These are phyloP conservation scores for Hygrocybe punicea DNA, from an alignment of 768 basidiomycete species.

Conservation along the genomic window DNA sequence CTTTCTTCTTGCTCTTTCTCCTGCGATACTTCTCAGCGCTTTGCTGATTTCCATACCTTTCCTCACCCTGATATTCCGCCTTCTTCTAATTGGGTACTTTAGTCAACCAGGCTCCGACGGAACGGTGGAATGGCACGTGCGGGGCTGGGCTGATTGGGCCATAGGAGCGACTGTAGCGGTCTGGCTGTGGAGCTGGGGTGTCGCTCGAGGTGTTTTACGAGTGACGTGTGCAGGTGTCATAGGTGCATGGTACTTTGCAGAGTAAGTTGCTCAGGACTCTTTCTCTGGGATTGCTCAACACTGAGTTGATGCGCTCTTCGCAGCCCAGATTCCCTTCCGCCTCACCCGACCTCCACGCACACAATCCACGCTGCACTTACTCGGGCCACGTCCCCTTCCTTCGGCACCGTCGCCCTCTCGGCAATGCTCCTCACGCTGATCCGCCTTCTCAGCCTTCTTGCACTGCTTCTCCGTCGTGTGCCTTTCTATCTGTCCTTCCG, in stretches of 20 bases:
- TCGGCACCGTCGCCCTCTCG: constrained; percentile 76
- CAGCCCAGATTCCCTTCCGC: constrained; percentile 38
- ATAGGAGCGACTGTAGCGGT: constrained; percentile 52
- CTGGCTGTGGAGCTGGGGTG: constrained; percentile 76
- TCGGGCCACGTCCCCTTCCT: constrained; percentile 75
- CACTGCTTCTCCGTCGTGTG: constrained; percentile 50
- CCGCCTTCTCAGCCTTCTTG: constrained; percentile 53
- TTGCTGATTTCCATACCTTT: constrained; percentile 77
- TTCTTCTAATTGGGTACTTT: constrained; percentile 66
- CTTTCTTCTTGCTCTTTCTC: constrained; percentile 71
- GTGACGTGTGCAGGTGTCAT: constrained; percentile 79
- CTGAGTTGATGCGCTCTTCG: not conserved
- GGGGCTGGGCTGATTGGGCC: constrained; percentile 42
- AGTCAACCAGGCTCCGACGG: constrained; percentile 19
- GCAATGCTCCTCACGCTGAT: constrained; percentile 72
- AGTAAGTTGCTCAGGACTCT: constrained; percentile 34
- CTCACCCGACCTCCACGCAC: constrained; percentile 60
- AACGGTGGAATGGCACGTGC: constrained; percentile 41
- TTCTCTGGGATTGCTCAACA: constrained; percentile 7
- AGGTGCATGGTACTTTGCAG: constrained; percentile 86
- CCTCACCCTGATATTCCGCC: constrained; percentile 70
- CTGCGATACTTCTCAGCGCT: constrained; percentile 61
- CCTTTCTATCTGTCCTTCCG: constrained; percentile 53
- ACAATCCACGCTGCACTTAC: constrained; percentile 73
- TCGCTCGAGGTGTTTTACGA: constrained; percentile 74